Conservation (phyloP, 2,329 filamentous ascomycete species). For the Dendrostoma leiphaemia region DNA sequence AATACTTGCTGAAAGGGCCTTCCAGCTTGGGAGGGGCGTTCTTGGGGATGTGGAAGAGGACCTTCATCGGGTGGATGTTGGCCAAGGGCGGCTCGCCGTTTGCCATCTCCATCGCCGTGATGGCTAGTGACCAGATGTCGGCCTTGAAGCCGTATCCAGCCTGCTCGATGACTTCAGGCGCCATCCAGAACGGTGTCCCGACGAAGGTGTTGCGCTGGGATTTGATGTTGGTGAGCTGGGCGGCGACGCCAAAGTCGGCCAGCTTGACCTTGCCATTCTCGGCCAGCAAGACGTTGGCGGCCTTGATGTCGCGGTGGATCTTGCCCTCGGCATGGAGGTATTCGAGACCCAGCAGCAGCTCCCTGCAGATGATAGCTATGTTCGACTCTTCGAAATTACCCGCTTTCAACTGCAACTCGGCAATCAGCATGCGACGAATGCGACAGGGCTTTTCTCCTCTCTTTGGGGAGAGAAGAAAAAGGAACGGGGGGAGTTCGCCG, state of each 20-base stretch:
- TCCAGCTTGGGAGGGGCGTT: slow-evolving; percentile 81
- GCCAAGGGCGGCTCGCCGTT: slow-evolving; percentile 87
- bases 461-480: background rate
- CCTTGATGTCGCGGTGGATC: slow-evolving; percentile 96
- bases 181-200: slow-evolving; percentile 97
- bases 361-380: slow-evolving; percentile 90
- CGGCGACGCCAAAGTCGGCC: slow-evolving; percentile 95
- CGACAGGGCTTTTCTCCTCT: too few species aligned
- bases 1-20: slow-evolving; percentile 82
- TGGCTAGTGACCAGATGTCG: slow-evolving; percentile 90
- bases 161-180: slow-evolving; percentile 90
- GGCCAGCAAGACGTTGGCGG: slow-evolving; percentile 92
- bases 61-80: slow-evolving; percentile 88
- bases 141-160: slow-evolving; percentile 82
- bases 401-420: slow-evolving; percentile 71
- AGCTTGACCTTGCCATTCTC: slow-evolving; percentile 89
- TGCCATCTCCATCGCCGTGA: slow-evolving; percentile 87
- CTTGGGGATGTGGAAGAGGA: slow-evolving; percentile 87
- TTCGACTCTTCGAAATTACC: slow-evolving; percentile 85
- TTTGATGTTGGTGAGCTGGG: slow-evolving; percentile 95
- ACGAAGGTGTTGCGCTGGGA: slow-evolving; percentile 97
- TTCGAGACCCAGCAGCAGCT: slow-evolving; percentile 84
- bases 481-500: too few species aligned
- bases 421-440: slow-evolving; percentile 25
- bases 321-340: slow-evolving; percentile 94